Percentiles rank a stretch among this genome's conserved stretches.
These are phyloP conservation scores for Glomus cerebriforme DNA, from an alignment of 192 early-diverging fungal genomes.

Conservation along the genomic window DNA sequence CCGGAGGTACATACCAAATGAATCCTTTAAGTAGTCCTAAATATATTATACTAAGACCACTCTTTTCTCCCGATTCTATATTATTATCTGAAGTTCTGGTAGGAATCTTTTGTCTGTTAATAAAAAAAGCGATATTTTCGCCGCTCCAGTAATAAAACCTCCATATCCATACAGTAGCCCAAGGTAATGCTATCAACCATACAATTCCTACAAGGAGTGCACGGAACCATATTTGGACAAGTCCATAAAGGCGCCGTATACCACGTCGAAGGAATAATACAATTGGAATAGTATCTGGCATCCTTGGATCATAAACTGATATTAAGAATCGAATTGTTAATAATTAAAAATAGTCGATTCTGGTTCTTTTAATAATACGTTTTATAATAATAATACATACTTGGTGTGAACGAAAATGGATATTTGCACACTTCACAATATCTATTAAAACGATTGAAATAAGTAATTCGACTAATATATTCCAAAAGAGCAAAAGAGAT, in stretches of 20 bases:
- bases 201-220: conserved; percentile 64
- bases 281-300: conserved; percentile 71
- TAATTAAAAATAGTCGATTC: background rate
- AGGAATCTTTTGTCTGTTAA: conserved; percentile 38
- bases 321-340: background rate
- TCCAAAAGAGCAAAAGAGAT: conserved; percentile 2
- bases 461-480: background rate
- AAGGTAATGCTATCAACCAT: conserved; percentile 86
- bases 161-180: conserved; percentile 81
- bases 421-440: conserved; percentile 92
- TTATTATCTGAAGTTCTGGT: background rate
- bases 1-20: conserved; percentile 33
- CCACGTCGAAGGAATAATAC: conserved; percentile 60
- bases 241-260: conserved; percentile 43
- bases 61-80: conserved; percentile 24
- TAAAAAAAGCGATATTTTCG: conserved; percentile 50
- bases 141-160: conserved; percentile 83
- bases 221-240: conserved; percentile 53
- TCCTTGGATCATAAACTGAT: conserved; percentile 69
- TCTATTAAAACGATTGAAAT: conserved; percentile 37
- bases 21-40: background rate
- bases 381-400: conserved; percentile 45
- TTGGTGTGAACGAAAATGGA: conserved; percentile 80
- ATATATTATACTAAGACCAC: conserved; percentile 15
- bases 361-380: background rate